These are phyloP conservation scores for Plasmodium yoelii DNA, from an alignment of 169 alveolate species.

Conservation along the genomic window DNA sequence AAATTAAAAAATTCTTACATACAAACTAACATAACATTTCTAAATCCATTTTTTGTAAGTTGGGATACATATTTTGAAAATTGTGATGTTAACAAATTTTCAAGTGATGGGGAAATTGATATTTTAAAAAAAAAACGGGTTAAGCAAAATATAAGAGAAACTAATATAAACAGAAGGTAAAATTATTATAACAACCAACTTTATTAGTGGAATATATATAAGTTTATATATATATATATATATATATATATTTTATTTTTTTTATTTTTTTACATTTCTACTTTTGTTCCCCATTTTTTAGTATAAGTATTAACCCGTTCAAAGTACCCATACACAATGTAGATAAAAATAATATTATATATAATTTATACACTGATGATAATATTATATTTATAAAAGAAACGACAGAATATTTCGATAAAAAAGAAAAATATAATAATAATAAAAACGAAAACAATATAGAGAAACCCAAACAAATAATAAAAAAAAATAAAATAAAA, in stretches of 20 bases:
- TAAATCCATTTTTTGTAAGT: conserved; percentile 16
- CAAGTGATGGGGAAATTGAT: conserved; percentile 60
- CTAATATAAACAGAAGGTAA: too few relatives aligned
- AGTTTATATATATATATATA: too few relatives aligned
- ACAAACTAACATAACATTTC: conserved; percentile 47
- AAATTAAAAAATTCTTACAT: conserved; percentile 15
- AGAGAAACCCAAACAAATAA: neutral
- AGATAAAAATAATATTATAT: conserved; percentile 8
- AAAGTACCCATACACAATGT: neutral
- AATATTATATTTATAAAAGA: conserved; percentile 30
- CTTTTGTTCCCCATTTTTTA: neutral
- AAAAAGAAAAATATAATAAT: neutral
- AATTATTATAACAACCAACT: too few relatives aligned
- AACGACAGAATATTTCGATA: conserved; percentile 4
- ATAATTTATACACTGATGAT: conserved; percentile 33
- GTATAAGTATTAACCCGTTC: neutral
- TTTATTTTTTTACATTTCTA: too few relatives aligned
- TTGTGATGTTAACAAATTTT: neutral
- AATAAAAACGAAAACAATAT: neutral
- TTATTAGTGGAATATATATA: too few relatives aligned
- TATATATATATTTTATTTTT: too few relatives aligned
- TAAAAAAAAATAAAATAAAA: neutral
- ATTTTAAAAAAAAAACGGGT: conserved; percentile 14
- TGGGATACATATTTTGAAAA: conserved; percentile 63
- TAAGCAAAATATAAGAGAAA: conserved; percentile 6